Conservation (phyloP, 257 asterid species). For the Coffea eugenioides region DNA sequence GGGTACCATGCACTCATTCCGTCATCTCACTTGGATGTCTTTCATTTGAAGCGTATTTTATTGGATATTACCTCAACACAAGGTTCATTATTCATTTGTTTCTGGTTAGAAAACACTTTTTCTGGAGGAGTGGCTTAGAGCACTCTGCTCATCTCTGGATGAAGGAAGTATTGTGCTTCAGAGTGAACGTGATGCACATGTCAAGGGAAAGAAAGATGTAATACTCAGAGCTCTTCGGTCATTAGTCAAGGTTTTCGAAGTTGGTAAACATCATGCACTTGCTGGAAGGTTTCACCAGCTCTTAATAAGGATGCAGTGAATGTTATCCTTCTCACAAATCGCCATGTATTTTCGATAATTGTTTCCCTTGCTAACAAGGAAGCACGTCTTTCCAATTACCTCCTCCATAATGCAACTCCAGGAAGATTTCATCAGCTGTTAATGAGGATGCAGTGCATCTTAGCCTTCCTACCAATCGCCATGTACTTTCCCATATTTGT, state of each 20-base stretch:
- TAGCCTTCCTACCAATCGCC: too few species aligned
- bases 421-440: too few species aligned
- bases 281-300: conserved; percentile 55
- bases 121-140: conserved; percentile 72
- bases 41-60: not conserved
- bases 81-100: conserved; percentile 10
- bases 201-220: conserved; percentile 62
- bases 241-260: conserved; percentile 53
- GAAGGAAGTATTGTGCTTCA: conserved; percentile 43
- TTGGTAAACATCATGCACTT: conserved; percentile 38
- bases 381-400: not conserved
- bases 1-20: not conserved
- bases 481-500: too few species aligned
- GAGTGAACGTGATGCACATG: conserved; percentile 26
- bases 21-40: not conserved
- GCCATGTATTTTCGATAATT: not conserved
- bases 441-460: too few species aligned
- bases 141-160: conserved; percentile 59
- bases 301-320: conserved; percentile 36
- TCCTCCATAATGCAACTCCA: not conserved
- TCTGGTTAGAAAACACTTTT: conserved; percentile 64
- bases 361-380: not conserved
- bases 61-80: not conserved
- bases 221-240: conserved; percentile 54
- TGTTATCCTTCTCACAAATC: not conserved